These are phyloP conservation scores for Cyclotella atomus DNA, from an alignment of 108 stramenopile genomes.

Conservation along the genomic window DNA sequence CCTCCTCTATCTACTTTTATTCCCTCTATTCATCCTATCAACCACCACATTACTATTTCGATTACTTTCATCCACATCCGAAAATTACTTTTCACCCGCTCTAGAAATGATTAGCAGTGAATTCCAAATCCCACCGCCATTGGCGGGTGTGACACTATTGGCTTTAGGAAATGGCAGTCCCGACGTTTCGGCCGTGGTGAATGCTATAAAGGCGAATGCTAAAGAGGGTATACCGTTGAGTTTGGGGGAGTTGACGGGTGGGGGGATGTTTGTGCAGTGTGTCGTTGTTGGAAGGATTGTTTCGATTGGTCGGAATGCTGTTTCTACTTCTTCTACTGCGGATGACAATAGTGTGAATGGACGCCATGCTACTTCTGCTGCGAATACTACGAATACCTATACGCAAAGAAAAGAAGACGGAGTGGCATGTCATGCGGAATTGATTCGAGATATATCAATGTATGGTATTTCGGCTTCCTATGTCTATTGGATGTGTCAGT, in stretches of 20 bases:
- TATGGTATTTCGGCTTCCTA: slow-evolving; percentile 21
- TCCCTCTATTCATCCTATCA: slow-evolving; percentile 10
- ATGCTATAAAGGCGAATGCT: slow-evolving; percentile 35
- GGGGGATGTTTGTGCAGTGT: slow-evolving; percentile 65
- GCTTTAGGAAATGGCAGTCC: slow-evolving; percentile 83
- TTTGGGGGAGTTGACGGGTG: slow-evolving; percentile 77
- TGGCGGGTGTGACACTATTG: slow-evolving; percentile 79
- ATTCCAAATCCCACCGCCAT: slow-evolving; percentile 57
- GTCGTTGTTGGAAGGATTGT: slow-evolving; percentile 61
- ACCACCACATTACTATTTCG: slow-evolving; percentile 34
- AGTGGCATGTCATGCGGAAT: slow-evolving; percentile 40
- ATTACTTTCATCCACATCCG: slow-evolving; percentile 69
- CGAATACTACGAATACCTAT: too few relatives aligned
- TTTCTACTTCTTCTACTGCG: too few relatives aligned
- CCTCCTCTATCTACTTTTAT: slow-evolving; percentile 15
- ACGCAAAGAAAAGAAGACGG: not conserved
- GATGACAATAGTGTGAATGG: too few relatives aligned
- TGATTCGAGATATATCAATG: slow-evolving; percentile 46
- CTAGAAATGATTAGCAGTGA: slow-evolving; percentile 55
- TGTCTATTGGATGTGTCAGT: slow-evolving; percentile 23
- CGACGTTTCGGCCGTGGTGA: slow-evolving; percentile 64
- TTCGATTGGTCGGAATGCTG: slow-evolving; percentile 25
- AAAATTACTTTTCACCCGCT: slow-evolving; percentile 75
- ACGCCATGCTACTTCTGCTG: too few relatives aligned
- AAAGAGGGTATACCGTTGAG: slow-evolving; percentile 47